phyloP scores from a whole-genome alignment of 805 yeast genomes.

The Lipomyces sp. region DNA sequence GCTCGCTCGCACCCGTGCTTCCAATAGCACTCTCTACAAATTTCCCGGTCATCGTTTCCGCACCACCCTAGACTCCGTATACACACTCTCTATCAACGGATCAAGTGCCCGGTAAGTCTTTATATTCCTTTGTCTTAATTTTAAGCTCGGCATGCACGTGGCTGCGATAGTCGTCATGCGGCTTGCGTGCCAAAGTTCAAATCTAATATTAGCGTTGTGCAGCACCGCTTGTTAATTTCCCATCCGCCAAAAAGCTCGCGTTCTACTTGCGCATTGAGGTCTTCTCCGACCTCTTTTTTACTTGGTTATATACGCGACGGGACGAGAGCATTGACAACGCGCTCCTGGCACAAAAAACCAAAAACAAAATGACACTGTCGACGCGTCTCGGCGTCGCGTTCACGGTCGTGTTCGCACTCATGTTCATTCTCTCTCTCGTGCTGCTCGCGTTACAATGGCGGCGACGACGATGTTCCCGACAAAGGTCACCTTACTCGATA shows the following conservation, averaged over 20 bases:
- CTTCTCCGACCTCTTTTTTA: neutral
- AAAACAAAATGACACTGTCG: neutral
- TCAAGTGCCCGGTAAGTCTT: neutral
- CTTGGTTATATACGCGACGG: neutral
- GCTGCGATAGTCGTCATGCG: slow-evolving; percentile 1
- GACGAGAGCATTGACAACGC: neutral
- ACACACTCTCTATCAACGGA: neutral
- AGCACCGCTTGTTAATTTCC: neutral
- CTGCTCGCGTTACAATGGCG: slow-evolving; percentile 4
- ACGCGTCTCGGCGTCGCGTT: slow-evolving; percentile 4
- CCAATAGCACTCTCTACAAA: neutral
- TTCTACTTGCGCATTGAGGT: neutral
- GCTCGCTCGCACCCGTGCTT: neutral
- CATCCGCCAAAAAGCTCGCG: too few species aligned
- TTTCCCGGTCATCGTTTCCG: neutral
- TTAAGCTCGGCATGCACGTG: too few species aligned
- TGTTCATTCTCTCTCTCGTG: slow-evolving; percentile 5
- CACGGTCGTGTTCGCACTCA: slow-evolving; percentile 4
- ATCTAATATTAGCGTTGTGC: slow-evolving; percentile 3
- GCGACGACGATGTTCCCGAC: neutral
- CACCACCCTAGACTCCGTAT: neutral
- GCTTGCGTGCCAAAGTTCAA: slow-evolving; percentile 12
- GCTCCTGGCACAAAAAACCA: neutral
- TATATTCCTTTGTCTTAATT: neutral
- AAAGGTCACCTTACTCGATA: neutral